These are phyloP conservation scores for Naganishia vaughanmartiniae DNA, from an alignment of 768 basidiomycete species.

Conservation along the genomic window DNA sequence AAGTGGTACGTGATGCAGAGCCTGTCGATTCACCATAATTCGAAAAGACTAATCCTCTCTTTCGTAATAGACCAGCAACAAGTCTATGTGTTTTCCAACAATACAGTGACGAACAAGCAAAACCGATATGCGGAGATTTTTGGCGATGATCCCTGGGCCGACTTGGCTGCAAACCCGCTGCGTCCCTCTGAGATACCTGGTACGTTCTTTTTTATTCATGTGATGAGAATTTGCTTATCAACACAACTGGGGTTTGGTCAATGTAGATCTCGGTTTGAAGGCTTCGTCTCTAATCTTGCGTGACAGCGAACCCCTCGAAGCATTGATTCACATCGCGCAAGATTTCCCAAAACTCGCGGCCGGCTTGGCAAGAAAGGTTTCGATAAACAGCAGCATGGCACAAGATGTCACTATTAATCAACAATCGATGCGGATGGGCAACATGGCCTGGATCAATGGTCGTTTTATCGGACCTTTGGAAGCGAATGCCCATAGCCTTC, in stretches of 20 bases:
- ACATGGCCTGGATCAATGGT: constrained; percentile 77
- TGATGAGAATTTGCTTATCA: background rate
- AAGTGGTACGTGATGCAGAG: background rate
- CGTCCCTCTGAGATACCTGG: constrained; percentile 57
- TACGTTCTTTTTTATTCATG: constrained; percentile 43
- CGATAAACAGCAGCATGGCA: constrained; percentile 57
- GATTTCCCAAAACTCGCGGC: constrained; percentile 86
- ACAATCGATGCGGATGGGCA: constrained; percentile 58
- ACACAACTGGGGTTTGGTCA: background rate
- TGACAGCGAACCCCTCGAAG: constrained; percentile 59
- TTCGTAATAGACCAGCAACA: constrained; percentile 5
- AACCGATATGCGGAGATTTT: constrained; percentile 32
- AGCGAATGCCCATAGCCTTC: constrained; percentile 68
- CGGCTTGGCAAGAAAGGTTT: constrained; percentile 66
- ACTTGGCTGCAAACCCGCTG: constrained; percentile 39
- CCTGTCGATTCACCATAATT: background rate
- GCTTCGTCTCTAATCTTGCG: constrained; percentile 71
- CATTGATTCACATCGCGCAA: constrained; percentile 69
- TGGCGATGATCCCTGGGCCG: constrained; percentile 45
- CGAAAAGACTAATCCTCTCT: background rate
- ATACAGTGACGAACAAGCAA: constrained; percentile 25
- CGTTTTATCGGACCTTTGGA: constrained; percentile 62
- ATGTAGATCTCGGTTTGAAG: constrained; percentile 63
- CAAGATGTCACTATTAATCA: constrained; percentile 63
- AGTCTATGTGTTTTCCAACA: background rate